Evolutionary conservation across 2,329 filamentous ascomycete species (phyloP), one percentile per base, ranked within the genome.

Genomic region (Alternaria gaisen): DNA sequence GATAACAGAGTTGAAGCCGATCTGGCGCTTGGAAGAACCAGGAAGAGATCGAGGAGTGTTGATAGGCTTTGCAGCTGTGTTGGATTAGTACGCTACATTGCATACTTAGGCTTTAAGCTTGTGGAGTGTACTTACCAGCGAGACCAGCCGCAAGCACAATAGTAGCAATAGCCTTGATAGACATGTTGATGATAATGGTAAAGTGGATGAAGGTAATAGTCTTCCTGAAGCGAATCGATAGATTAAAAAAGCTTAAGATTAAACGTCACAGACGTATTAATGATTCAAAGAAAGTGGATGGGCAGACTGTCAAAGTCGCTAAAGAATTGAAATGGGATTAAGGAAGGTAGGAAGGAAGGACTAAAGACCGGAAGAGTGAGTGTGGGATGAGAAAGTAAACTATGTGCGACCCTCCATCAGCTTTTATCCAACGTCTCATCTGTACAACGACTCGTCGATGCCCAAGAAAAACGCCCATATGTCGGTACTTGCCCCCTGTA

Each of bases 261-360:
- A 71, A 67, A 73, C 69, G 73, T 77, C 73, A 64, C 73, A 74
- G 73, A 76, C 72, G 72, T 65, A 63, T 61, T 66, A 57, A 53
- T 61, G 20, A 51, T 68, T 57, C 40, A 66, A 63, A 69, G 69
- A 65, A 63, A 62, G 63, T 58, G 65, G 57, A 60, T 44, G n/a
- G 44, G 70, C 71, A 67, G 72, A 77, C 74, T 77, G 68, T 77
- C 74, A 77, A 77, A 77, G 74, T 69, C 73, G 70, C 70, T 42
- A 62, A 57, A 64, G 64, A 68, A 67, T 48, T 63, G 57, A 61
- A 66, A 40, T 24, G 36, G 65, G 67, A 76, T 74, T 73, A 75
- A 70, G 55, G 56, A 67, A 66, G 66, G 47, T 56, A 51, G 54
- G 59, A 67, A 58, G 63, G 66, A 63, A 60, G 63, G 65, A 32